Conservation (phyloP, 306 rosid species). For the Neltuma alba region DNA sequence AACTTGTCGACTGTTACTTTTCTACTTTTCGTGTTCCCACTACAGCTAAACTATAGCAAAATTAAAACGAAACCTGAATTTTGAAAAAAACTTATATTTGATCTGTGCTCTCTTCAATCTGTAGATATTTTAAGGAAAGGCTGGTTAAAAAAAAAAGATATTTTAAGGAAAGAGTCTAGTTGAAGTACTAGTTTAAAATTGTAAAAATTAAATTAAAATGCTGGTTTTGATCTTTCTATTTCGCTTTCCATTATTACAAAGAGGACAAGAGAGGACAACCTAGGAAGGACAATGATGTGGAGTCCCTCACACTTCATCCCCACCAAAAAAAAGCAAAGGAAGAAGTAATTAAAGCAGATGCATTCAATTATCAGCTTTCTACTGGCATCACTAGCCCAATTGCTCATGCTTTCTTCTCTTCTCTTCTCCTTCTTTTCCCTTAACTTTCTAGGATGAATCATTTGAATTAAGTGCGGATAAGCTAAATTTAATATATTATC, state of each 20-base stretch:
- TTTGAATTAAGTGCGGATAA: neutral
- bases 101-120: neutral
- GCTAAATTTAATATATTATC: no score
- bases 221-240: neutral
- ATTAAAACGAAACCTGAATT: neutral
- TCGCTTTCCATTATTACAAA: neutral
- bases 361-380: conserved; percentile 35
- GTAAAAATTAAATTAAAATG: neutral
- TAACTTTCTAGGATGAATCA: no score
- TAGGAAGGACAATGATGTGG: conserved; percentile 46
- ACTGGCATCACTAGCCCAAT: neutral
- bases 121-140: neutral
- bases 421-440: neutral
- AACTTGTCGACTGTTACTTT: conserved; percentile 36
- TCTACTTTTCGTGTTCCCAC: conserved; percentile 36
- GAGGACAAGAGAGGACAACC: conserved; percentile 34
- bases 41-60: neutral
- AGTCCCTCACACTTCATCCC: conserved; percentile 35
- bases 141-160: no score
- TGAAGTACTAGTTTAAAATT: no score
- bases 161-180: neutral
- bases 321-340: conserved; percentile 18
- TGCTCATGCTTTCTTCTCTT: neutral
- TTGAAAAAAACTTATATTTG: neutral
- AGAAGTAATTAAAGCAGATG: conserved; percentile 35